These are phyloP conservation scores for Vicia sativa DNA, from an alignment of 306 rosid species.

Conservation along the genomic window DNA sequence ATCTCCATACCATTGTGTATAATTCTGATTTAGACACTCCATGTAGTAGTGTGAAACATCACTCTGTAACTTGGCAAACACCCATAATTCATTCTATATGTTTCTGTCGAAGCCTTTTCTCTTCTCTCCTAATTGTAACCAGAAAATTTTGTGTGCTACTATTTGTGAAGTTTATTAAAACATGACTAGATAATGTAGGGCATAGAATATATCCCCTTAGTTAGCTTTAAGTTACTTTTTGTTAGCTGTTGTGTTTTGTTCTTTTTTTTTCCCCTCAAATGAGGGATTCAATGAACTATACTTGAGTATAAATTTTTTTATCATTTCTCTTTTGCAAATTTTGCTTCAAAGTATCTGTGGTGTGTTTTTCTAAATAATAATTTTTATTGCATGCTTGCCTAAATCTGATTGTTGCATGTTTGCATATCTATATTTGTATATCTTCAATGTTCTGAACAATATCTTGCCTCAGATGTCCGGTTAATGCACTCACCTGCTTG, in stretches of 20 bases:
- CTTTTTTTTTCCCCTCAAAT: not conserved
- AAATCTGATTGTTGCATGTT: conserved; percentile 19
- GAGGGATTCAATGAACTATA: not conserved
- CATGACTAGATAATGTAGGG: conserved; percentile 11
- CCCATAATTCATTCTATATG: not conserved
- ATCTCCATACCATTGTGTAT: conserved; percentile 7
- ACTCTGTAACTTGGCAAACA: not conserved
- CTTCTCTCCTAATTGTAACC: not conserved
- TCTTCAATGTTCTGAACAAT: not conserved
- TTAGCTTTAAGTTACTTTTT: not conserved
- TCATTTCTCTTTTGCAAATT: not conserved
- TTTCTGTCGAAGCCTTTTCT: not conserved
- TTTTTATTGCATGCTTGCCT: conserved; percentile 9
- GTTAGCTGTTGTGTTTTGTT: not conserved
- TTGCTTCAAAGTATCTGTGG: not conserved
- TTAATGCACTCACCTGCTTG: conserved; percentile 15
- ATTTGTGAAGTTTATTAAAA: not conserved
- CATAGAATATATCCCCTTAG: not conserved
- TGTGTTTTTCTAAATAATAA: not conserved
- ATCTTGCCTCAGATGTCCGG: conserved; percentile 17
- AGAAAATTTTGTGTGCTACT: not conserved
- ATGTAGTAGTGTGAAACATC: not conserved
- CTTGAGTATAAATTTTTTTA: not conserved
- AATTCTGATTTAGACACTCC: not conserved
- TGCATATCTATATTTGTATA: conserved; percentile 25